These are phyloP conservation scores for Phycomyces nitens DNA, from an alignment of 192 early-diverging fungal genomes.

Conservation along the genomic window DNA sequence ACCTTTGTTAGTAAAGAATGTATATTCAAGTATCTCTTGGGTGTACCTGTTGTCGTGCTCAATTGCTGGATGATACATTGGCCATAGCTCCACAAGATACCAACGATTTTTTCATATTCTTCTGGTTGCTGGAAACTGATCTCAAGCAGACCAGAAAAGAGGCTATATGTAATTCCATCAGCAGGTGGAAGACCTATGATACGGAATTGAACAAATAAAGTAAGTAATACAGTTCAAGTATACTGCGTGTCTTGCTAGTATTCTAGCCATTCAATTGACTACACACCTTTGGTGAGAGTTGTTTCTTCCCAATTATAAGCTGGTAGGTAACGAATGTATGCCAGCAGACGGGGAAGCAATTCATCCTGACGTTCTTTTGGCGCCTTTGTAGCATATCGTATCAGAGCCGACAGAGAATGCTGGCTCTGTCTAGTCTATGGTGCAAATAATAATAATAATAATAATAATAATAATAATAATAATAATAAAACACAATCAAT, in stretches of 20 bases:
- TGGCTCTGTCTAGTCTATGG: conserved; percentile 30
- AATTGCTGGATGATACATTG: conserved; percentile 22
- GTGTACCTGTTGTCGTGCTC: background rate
- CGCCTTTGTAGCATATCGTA: conserved; percentile 25
- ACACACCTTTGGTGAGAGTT: conserved; percentile 27
- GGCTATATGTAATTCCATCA: conserved; percentile 42
- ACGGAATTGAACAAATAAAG: no score
- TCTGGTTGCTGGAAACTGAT: conserved; percentile 37
- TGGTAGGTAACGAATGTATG: conserved; percentile 31
- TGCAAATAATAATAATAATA: background rate
- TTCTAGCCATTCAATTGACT: background rate
- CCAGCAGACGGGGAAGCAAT: conserved; percentile 23
- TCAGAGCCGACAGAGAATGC: conserved; percentile 30
- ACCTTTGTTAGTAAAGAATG: no score
- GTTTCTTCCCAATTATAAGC: conserved; percentile 26
- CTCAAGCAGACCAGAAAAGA: conserved; percentile 42
- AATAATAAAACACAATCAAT: no score
- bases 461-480: no score
- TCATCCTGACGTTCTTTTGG: conserved; percentile 23
- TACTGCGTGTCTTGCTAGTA: background rate
- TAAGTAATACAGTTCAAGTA: background rate
- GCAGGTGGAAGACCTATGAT: conserved; percentile 28
- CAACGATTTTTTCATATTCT: conserved; percentile 36
- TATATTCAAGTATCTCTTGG: background rate
- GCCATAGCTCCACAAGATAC: conserved; percentile 47